Conservation (phyloP, 108 stramenopile species). For the Nitzschia palea region DNA sequence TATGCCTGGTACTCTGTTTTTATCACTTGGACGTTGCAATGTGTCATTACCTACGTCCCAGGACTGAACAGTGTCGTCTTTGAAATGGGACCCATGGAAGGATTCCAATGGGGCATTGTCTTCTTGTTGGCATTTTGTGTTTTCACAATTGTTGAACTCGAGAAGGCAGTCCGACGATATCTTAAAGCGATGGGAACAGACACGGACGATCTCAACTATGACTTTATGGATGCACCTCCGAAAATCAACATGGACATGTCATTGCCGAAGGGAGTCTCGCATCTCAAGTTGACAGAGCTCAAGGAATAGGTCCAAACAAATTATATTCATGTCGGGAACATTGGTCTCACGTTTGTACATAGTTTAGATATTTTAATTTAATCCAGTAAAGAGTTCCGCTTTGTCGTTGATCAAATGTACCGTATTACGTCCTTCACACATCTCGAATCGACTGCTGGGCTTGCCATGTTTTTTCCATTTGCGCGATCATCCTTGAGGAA, state of each 20-base stretch:
- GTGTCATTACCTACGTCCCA: conserved; percentile 78
- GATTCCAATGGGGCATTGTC: conserved; percentile 66
- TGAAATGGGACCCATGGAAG: conserved; percentile 73
- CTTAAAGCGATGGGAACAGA: conserved; percentile 67
- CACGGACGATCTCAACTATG: conserved; percentile 60
- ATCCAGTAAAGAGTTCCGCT: no score
- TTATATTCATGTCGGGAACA: no score
- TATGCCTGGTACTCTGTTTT: conserved; percentile 55
- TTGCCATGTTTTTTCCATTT: no score
- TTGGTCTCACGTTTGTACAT: no score
- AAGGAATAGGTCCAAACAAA: conserved; percentile 47
- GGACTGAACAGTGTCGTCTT: conserved; percentile 79
- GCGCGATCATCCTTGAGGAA: no score
- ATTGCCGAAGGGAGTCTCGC: conserved; percentile 70
- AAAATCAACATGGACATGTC: conserved; percentile 13
- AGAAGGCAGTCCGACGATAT: conserved; percentile 77
- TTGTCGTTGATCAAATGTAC: no score
- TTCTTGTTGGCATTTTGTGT: conserved; percentile 48
- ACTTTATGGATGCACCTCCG: conserved; percentile 7
- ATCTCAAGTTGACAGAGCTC: conserved; percentile 54
- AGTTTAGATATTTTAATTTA: no score
- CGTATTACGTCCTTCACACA: no score
- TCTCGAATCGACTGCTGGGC: no score
- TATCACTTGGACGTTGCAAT: conserved; percentile 55
- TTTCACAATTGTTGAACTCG: conserved; percentile 75